These are phyloP conservation scores for Hyparrhenia diplandra DNA, from an alignment of 176 grass and related monocot genomes.

Conservation along the genomic window DNA sequence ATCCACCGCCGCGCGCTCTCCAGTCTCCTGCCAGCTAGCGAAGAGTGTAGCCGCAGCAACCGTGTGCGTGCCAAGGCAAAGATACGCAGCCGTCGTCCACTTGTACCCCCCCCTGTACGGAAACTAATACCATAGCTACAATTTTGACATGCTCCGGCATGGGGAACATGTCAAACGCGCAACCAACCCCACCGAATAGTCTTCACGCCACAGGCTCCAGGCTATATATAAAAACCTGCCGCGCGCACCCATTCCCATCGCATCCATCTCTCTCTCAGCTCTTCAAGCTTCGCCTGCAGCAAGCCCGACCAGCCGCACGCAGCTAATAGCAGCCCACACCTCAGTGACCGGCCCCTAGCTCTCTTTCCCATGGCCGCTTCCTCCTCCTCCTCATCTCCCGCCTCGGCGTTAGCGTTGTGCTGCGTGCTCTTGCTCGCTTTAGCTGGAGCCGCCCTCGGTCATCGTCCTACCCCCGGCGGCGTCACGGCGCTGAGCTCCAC, in stretches of 20 bases:
- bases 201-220: rapidly evolving
- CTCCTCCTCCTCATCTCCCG: neutral
- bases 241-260: neutral
- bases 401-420: neutral
- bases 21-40: neutral
- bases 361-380: neutral
- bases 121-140: neutral
- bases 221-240: neutral
- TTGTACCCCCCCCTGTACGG: neutral
- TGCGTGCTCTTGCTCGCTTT: neutral
- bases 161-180: slow-evolving; percentile 10
- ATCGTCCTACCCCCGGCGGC: neutral
- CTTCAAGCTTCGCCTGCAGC: neutral
- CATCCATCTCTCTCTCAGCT: neutral
- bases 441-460: neutral
- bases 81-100: neutral
- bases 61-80: neutral
- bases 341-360: neutral
- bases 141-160: neutral
- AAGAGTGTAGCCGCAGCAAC: neutral
- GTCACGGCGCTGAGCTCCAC: neutral
- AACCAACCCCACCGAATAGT: neutral
- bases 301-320: neutral
- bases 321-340: neutral
- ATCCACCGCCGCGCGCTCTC: neutral